Base-by-base conservation (phyloP, 2,329 filamentous ascomycete genomes). In the Apiospora pterosperma region DNA sequence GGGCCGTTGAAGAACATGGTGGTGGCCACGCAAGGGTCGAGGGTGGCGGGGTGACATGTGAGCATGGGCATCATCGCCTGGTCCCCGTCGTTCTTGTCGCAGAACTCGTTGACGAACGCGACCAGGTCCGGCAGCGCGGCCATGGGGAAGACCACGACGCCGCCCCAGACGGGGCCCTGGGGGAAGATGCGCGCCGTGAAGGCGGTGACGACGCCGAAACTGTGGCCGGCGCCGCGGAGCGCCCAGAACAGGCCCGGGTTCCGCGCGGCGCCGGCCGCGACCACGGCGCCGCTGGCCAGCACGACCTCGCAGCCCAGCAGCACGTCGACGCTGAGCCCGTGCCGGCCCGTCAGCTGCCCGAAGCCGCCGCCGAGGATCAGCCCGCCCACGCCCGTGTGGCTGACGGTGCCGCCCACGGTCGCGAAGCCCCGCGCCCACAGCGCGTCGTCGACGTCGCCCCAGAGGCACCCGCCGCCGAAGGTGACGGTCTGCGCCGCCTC, bases 321-420 rank as follows among this genome's bases (percentile, higher is more conserved):
- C 21, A 76, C 75, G 65, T 84, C 82, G 11, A 80, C 73, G 4
- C 77, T 70, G 10, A 89, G 77, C 0, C 88, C 88, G 62, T 86
- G 77, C 36, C 77, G 76, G 0, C 84, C 83, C 31, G 79, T 82
- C 19, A 90, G 75, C 73, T 83, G 82, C 1, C 88, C 86, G 69
- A 85, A 87, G 1, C 87, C 87, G 28, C 86, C 87, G 0, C 85
- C 85, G 1, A 88, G 72, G 0, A 84, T 82, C 16, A 89, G 76
- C 0, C 85, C 88, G 2, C 85, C 87, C 4, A 90, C 83, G 6
- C 88, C 87, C 1, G 86, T 89, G 67, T 89, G 84, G 48, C 85
- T 85, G 11, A 89, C 85, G 0, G 87, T 88, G 4, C 88, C 88
- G 8, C 86, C 87, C 0, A 88, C 84, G 1, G 85, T 85, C 2